Evolutionary conservation across 371 early-diverging fungal genomes (phyloP), one percentile per base, ranked within the genome.

Genomic region (Encephalitozoon hellem): DNA sequence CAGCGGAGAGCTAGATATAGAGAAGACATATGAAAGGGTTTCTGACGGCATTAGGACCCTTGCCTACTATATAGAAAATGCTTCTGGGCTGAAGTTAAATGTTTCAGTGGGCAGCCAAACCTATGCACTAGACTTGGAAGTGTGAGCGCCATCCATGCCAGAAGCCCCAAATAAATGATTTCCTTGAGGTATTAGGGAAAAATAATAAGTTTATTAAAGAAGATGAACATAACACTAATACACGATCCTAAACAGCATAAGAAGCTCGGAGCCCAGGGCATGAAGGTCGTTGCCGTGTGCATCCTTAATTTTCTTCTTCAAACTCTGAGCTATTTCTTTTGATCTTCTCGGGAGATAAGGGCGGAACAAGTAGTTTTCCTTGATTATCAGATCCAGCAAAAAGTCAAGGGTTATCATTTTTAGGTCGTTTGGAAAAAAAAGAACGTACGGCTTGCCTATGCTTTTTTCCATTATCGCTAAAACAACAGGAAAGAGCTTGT

Each of bases 231-330:
- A 4, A 4, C 4, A 34, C 21, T 59, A 59, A 21, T 59, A 59
- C 59, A 59, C 59, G 15, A 59, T 34, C 59, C 59, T 59, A 32
- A 59, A 59, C 15, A 59, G 12, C 59, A 59, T 59, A 4, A 59
- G 21, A 34, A 59, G 59, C n/a, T 59, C 59, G 6, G 59, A 59
- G 15, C 59, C 59, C 15, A 59, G 34, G 18, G 18, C 0, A 15
- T 34, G 32, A 15, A 59, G 59, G 6, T 59, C 59, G 11, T 59
- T 28, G 11, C 59, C 59, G 0, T 34, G 30, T 8, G 59, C 59
- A 6, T 34, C 28, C 18, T 59, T 59, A 21, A 59, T 34, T 21
- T 34, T 59, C 18, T 30, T 21, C 59, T 18, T 59, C 34, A 59
- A 34, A 5, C 15, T 38, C 34, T 28, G 59, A 4, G 34, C 59